Conservation (phyloP, 2,329 filamentous ascomycete genomes). For the Fusarium buxicola region DNA sequence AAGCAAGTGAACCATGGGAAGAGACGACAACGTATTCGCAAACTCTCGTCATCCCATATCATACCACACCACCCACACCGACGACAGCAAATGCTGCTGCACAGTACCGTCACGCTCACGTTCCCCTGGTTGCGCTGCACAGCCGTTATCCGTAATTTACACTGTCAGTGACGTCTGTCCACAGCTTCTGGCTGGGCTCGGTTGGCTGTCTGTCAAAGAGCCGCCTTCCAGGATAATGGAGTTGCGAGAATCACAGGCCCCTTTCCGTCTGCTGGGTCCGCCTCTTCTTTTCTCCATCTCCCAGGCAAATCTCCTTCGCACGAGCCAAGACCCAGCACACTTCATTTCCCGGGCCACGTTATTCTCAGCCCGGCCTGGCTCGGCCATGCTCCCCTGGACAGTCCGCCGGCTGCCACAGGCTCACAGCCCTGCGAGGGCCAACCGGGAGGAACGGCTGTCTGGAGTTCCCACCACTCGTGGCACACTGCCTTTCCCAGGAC, state of each 20-base stretch:
- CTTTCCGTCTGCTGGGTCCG: conserved; percentile 26
- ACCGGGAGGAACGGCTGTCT: conserved; percentile 37
- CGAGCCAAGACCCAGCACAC: conserved; percentile 32
- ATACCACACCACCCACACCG: conserved; percentile 34
- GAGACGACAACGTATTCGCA: conserved; percentile 24
- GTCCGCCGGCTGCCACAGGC: conserved; percentile 37
- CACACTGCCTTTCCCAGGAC: conserved; percentile 29
- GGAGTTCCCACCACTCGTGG: conserved; percentile 38
- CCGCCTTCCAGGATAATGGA: conserved; percentile 18
- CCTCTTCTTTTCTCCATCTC: conserved; percentile 14
- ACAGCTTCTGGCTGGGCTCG: conserved; percentile 27
- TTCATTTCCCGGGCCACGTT: conserved; percentile 37
- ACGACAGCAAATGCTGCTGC: conserved; percentile 33
- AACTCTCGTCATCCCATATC: conserved; percentile 44
- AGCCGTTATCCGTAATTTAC: no score
- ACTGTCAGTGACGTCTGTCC: conserved; percentile 40
- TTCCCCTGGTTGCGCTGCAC: conserved; percentile 34
- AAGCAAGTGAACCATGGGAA: no score
- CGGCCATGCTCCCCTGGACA: conserved; percentile 14
- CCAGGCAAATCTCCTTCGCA: conserved; percentile 36
- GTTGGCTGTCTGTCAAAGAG: conserved; percentile 20
- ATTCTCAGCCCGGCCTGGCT: conserved; percentile 17
- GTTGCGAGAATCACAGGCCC: conserved; percentile 18
- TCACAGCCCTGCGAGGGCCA: conserved; percentile 42
- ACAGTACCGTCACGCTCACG: conserved; percentile 38